Conservation (phyloP, 805 yeast species). For the baker's yeast (Saccharomyces cerevisiae) region DNA sequence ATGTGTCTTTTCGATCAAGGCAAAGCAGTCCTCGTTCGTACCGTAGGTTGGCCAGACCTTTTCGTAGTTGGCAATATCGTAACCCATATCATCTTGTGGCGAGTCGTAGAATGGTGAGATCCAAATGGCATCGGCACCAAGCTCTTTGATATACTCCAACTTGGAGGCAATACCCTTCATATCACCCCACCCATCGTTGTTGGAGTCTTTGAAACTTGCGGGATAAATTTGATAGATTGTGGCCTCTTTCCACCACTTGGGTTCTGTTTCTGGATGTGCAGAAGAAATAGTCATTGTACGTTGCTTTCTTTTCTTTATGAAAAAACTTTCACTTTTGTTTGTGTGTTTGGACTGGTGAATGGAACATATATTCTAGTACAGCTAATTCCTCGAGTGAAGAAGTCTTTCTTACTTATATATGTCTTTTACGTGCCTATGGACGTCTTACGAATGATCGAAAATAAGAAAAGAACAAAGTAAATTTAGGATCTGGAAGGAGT, state of each 20-base stretch:
- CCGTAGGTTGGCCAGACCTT: conserved; percentile 46
- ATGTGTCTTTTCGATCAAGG: conserved; percentile 40
- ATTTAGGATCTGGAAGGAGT: too few relatives aligned
- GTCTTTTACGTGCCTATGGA: too few relatives aligned
- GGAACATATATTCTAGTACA: too few relatives aligned
- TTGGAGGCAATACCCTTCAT: conserved; percentile 44
- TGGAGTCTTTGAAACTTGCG: conserved; percentile 50
- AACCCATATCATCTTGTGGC: conserved; percentile 57
- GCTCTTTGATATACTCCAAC: conserved; percentile 42
- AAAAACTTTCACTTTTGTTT: not conserved
- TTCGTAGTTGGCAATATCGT: conserved; percentile 48
- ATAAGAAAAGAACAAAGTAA: too few relatives aligned
- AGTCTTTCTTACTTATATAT: too few relatives aligned
- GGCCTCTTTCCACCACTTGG: conserved; percentile 48
- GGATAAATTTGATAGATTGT: conserved; percentile 53
- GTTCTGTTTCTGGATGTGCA: conserved; percentile 9
- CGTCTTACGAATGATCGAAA: too few relatives aligned
- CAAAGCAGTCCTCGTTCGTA: conserved; percentile 44
- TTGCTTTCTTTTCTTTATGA: not conserved
- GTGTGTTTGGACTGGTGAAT: too few relatives aligned
- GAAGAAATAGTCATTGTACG: not conserved
- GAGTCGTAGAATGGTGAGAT: conserved; percentile 49
- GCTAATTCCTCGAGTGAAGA: too few relatives aligned
- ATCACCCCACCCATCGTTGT: conserved; percentile 54
- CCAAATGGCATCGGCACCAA: conserved; percentile 49